Base-by-base conservation (phyloP, 208 protist genomes). In the Wallacemonas sp. region DNA sequence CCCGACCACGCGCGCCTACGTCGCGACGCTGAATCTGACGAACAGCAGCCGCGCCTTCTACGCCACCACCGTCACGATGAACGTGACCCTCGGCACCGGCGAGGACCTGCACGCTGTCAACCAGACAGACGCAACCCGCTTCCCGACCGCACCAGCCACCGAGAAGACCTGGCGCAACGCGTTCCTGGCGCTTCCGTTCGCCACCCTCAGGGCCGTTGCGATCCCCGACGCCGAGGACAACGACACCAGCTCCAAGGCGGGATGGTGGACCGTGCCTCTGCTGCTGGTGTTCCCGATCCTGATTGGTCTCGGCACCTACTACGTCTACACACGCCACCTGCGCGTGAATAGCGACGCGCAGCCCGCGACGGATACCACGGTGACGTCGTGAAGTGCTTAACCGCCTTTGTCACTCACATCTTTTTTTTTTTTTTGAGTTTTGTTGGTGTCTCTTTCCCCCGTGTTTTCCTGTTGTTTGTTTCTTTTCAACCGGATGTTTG, bases 71-170 rank as follows among this genome's bases (percentile, higher is more conserved):
- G 52, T 85, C 32, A 67, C 72, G 0, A 72, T 82, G 29, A 85
- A 87, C 57, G 79, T 87, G 74, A 88, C 80, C 25, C 68, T 87
- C 62, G 70, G 72, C 70, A 89, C 71, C 36, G 82, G 79, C 22
- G 70, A 70, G 0, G 82, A 87, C 54, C 49, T 89, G 38, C 76
- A 81, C 68, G 33, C 57, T 0, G 69, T 68, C 10, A 50, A 65
- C 18, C 39, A 52, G 28, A 65, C 57, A 18, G n/a, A 65, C 38
- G 10, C 54, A 22, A 32, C 20, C 18, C 31, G 57, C 23, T 70
- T 26, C 23, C 81, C 76, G 11, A 33, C 41, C 25, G 42, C 46
- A 1, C 67, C 72, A 8, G 42, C 66, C 10, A 65, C 74, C 52
- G 81, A 85, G 52, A 61, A 67, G n/a, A 39, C 28, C 38, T 91